A percentile compares a stretch with the other conserved stretches of the same genome.
These are phyloP conservation scores for Chaetoceros tenuissimus DNA, from an alignment of 108 stramenopile genomes.

Conservation along the genomic window DNA sequence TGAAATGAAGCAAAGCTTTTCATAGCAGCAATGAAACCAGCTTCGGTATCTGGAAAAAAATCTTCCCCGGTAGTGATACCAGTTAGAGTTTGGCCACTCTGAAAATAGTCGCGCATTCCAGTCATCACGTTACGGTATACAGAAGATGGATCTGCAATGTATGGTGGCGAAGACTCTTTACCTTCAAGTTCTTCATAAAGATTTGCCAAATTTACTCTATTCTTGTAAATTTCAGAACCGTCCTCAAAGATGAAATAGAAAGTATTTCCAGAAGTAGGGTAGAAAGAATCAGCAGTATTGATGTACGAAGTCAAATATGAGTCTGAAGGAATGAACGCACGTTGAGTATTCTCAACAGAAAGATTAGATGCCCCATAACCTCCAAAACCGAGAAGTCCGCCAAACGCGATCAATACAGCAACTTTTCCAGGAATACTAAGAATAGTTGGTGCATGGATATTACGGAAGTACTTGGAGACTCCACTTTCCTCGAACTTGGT, in stretches of 20 bases:
- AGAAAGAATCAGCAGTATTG: constrained; percentile 34
- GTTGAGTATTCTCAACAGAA: constrained; percentile 42
- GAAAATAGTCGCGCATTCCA: constrained; percentile 29
- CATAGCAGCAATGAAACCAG: constrained; percentile 29
- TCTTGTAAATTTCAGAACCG: constrained; percentile 31
- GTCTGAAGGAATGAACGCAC: constrained; percentile 66
- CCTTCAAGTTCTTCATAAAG: constrained; percentile 34
- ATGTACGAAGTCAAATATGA: constrained; percentile 60
- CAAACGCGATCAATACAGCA: constrained; percentile 24
- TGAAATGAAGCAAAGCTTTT: constrained; percentile 15
- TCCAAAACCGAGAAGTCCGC: constrained; percentile 39
- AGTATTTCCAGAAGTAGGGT: constrained; percentile 30
- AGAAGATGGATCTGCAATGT: constrained; percentile 49
- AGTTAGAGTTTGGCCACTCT: constrained; percentile 18
- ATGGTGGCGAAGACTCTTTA: constrained; percentile 32
- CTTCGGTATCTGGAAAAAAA: constrained; percentile 41
- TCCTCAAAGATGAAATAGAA: constrained; percentile 37
- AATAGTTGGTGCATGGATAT: constrained; percentile 48
- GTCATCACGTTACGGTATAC: constrained; percentile 50
- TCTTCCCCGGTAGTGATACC: constrained; percentile 33
- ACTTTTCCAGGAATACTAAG: constrained; percentile 34
- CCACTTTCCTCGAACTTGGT: constrained; percentile 26
- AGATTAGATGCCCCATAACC: constrained; percentile 37
- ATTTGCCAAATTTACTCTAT: constrained; percentile 25
- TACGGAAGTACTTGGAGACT: constrained; percentile 41